phyloP scores from a whole-genome alignment of 225 moss, liverwort and hornwort species.

The Takakia lepidozioides region DNA sequence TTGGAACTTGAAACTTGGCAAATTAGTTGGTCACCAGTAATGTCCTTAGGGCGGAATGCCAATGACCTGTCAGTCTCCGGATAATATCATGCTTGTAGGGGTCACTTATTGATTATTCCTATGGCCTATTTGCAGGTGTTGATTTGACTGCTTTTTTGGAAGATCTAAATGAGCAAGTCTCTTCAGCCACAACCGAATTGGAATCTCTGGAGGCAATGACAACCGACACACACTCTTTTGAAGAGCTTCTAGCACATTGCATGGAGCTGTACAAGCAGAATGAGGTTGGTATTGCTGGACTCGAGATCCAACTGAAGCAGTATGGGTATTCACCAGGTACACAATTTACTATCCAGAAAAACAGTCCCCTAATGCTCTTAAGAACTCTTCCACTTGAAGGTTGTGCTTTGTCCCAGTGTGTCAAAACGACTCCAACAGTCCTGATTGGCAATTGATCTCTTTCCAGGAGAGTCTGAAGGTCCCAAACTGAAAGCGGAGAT shows the following conservation, averaged over 20 bases:
- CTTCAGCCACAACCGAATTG: conserved; percentile 52
- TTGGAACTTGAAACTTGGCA: background rate
- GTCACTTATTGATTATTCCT: conserved; percentile 2
- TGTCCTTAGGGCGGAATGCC: no score
- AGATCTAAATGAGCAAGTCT: conserved; percentile 57
- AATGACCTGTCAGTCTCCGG: background rate
- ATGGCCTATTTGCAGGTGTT: conserved; percentile 38
- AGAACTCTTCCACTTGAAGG: no score
- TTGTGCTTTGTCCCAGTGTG: background rate
- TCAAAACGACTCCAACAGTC: no score
- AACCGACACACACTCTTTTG: conserved; percentile 60
- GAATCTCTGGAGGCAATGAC: conserved; percentile 58
- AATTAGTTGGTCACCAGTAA: background rate
- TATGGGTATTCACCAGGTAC: conserved; percentile 76
- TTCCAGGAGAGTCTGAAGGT: conserved; percentile 6
- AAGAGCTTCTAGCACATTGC: conserved; percentile 74
- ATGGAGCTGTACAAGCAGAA: conserved; percentile 64
- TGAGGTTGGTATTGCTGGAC: conserved; percentile 46
- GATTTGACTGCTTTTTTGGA: conserved; percentile 59
- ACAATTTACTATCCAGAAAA: background rate
- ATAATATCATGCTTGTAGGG: conserved; percentile 2
- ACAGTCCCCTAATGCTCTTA: background rate
- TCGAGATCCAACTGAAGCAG: conserved; percentile 67
- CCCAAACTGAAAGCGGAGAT: conserved; percentile 14
- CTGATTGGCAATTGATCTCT: no score